Base-by-base conservation (phyloP, 2,329 filamentous ascomycete genomes). In the Claviceps sp. region DNA sequence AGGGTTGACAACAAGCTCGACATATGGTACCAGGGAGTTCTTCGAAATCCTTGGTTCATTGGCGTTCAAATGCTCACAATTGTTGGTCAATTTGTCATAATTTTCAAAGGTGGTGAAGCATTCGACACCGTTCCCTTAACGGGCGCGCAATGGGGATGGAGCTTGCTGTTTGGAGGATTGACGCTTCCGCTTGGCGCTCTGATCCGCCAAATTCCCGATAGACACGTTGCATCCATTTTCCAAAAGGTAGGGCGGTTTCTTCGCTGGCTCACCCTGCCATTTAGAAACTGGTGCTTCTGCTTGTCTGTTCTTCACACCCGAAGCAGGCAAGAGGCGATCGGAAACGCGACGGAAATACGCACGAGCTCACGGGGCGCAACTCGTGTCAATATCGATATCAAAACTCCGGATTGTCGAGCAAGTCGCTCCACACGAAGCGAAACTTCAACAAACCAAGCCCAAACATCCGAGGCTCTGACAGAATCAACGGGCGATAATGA, bases 1-100 rank as follows among this genome's bases (percentile, higher is more conserved):
- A 80, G 87, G 13, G 79, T 91, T 8, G 87, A 91, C 65, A 91
- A 93, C 66, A 82, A 81, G 55, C 81, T 90, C 67, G 90, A 93
- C 62, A 84, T 93, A 52, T 70, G 67, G 60, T 89, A 90, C 56
- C 86, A 91, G 63, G 85, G 85, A 26, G 78, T 91, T 45, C 70
- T 78, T 17, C 76, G 75, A 52, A 94, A 93, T 62, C 82, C 76
- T 56, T 90, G 87, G 78, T 93, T 93, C 69, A 73, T 86, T 38
- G 73, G 71, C 4, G 85, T 87, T 41, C 77, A 85, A 60, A 61
- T 74, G 24, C 73, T 85, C 59, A 88, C 86, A 60, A 70, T 86
- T 44, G 81, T 75, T 13, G 84, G 84, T 8, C 85, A 88, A 61
- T 73, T 84, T n/a, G 64, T 85, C 64, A 88, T 88, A 60, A 73